Percentiles rank a stretch among this genome's conserved stretches.
These are phyloP conservation scores for Triticum dicoccoides DNA, from an alignment of 176 grass and related monocot genomes.

Conservation along the genomic window DNA sequence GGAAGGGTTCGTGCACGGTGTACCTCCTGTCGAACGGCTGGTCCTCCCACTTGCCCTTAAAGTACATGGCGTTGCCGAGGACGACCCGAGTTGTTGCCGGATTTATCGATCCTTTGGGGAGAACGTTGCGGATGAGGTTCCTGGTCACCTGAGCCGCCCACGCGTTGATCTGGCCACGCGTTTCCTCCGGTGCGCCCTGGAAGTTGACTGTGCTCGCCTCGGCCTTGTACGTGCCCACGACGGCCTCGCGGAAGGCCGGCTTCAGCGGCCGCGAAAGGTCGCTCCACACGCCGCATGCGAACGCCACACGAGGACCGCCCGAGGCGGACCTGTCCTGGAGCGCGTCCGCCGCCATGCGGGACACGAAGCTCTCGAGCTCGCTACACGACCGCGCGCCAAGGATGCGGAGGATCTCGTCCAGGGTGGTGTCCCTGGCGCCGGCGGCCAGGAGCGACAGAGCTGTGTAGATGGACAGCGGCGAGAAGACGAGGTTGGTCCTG, in stretches of 20 bases:
- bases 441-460: conserved; percentile 17
- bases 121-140: neutral
- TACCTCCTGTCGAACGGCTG: too few species aligned
- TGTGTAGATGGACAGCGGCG: conserved; percentile 25
- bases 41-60: too few species aligned
- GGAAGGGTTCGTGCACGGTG: too few species aligned
- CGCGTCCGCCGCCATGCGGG: neutral
- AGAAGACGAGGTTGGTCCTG: conserved; percentile 28
- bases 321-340: neutral
- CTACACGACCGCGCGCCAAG: too few species aligned
- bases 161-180: neutral
- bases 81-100: neutral
- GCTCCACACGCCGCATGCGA: too few species aligned
- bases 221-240: too few species aligned
- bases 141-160: neutral
- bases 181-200: neutral
- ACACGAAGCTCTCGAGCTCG: too few species aligned
- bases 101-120: neutral
- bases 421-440: too few species aligned
- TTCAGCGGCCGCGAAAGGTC: too few species aligned
- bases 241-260: too few species aligned
- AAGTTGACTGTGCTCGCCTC: neutral
- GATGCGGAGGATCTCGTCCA: too few species aligned
- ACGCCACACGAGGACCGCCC: neutral
- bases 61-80: too few species aligned